Conservation (phyloP, 495 filamentous ascomycete genomes). For the Aspergillus baeticus region DNA sequence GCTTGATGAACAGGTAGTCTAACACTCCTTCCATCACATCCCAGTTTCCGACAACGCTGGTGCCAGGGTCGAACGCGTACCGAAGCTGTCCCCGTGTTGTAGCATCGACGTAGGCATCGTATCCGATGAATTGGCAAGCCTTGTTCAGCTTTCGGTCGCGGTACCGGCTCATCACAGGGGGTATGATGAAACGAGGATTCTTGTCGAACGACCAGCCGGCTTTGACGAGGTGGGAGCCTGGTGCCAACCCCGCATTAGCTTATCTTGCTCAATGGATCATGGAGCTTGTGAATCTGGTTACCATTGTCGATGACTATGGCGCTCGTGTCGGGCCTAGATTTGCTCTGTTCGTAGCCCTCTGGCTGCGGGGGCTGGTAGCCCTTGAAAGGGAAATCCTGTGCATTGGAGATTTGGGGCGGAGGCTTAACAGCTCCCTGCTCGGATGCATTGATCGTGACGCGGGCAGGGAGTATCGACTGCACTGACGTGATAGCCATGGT, state of each 20-base stretch:
- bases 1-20: constrained; percentile 88
- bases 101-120: constrained; percentile 90
- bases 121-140: constrained; percentile 85
- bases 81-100: constrained; percentile 87
- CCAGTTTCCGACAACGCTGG: constrained; percentile 92
- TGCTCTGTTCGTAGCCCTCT: constrained; percentile 65
- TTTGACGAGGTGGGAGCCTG: constrained; percentile 83
- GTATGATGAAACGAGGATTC: constrained; percentile 71
- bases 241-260: constrained; percentile 7
- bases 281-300: constrained; percentile 33
- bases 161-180: constrained; percentile 90
- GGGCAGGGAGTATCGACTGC: constrained; percentile 39
- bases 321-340: constrained; percentile 50
- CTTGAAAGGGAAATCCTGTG: constrained; percentile 77
- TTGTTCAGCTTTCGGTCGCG: constrained; percentile 87
- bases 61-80: constrained; percentile 86
- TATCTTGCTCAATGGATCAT: neutral
- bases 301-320: constrained; percentile 99
- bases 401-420: constrained; percentile 48
- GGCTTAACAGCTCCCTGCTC: constrained; percentile 46
- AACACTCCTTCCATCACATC: constrained; percentile 92
- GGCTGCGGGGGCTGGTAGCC: constrained; percentile 65
- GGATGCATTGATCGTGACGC: constrained; percentile 28
- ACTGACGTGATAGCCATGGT: constrained; percentile 52
- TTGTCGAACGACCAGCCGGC: constrained; percentile 94